Evolutionary conservation across 192 early-diverging fungal genomes (phyloP).

Genomic region (Entomortierella lignicola): DNA sequence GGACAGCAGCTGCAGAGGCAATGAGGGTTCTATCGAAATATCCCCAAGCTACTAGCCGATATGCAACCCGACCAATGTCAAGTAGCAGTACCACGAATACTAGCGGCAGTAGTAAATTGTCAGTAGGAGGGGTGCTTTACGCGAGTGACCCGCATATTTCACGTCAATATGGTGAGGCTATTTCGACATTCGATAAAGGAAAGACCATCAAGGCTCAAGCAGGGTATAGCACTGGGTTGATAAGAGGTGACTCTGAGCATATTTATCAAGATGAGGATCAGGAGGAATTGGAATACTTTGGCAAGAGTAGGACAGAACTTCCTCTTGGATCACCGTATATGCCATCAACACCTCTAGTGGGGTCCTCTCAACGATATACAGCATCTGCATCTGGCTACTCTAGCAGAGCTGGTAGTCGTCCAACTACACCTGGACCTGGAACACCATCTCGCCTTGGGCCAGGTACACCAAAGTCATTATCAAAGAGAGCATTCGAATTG

Average conservation of each 20-base stretch:
- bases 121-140: slow-evolving; percentile 11
- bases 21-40: slow-evolving; percentile 41
- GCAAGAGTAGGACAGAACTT: slow-evolving; percentile 10
- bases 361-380: slow-evolving; percentile 11
- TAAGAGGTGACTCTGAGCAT: slow-evolving; percentile 4
- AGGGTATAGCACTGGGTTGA: not conserved
- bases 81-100: slow-evolving; percentile 4
- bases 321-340: slow-evolving; percentile 45
- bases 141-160: slow-evolving; percentile 34
- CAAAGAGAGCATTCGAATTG: slow-evolving; percentile 23
- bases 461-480: slow-evolving; percentile 30
- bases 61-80: not conserved
- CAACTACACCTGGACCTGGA: slow-evolving; percentile 38
- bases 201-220: slow-evolving; percentile 1
- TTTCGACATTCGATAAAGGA: not conserved
- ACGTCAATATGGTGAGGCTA: not conserved
- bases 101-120: slow-evolving; percentile 5
- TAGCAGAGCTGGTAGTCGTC: slow-evolving; percentile 41
- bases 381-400: slow-evolving; percentile 39
- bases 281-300: slow-evolving; percentile 53
- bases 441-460: slow-evolving; percentile 45
- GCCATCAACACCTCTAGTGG: slow-evolving; percentile 43
- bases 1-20: slow-evolving; percentile 30
- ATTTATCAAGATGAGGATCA: slow-evolving; percentile 24
- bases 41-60: slow-evolving; percentile 45